phyloP scores from a whole-genome alignment of 2,329 filamentous ascomycete genomes.

The Xylariaceae sp. region DNA sequence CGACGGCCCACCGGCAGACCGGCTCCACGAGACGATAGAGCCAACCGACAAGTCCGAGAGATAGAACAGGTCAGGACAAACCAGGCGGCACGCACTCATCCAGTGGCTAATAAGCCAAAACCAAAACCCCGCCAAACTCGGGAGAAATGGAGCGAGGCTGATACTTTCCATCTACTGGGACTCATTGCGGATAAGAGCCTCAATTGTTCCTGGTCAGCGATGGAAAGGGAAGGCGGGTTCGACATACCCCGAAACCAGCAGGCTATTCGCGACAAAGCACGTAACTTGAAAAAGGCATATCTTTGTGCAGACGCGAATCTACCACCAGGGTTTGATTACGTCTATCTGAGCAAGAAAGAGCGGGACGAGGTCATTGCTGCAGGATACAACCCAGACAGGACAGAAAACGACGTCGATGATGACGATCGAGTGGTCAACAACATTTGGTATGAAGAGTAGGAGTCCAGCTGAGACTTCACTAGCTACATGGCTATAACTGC shows the following conservation, averaged over 20 bases:
- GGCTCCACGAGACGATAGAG: conserved; percentile 4
- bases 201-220: conserved; percentile 37
- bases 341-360: conserved; percentile 49
- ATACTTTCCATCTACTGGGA: conserved; percentile 39
- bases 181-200: conserved; percentile 36
- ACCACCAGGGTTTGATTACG: conserved; percentile 45
- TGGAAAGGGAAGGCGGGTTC: conserved; percentile 37
- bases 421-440: conserved; percentile 37
- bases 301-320: conserved; percentile 42
- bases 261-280: conserved; percentile 53
- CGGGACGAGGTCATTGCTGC: conserved; percentile 34
- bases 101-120: conserved; percentile 13
- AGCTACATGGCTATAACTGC: not conserved
- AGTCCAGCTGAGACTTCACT: not conserved
- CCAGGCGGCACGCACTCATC: conserved; percentile 19
- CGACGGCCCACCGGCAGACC: not conserved
- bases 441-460: conserved; percentile 10
- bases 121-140: conserved; percentile 29
- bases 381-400: conserved; percentile 47
- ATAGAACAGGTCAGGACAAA: conserved; percentile 21
- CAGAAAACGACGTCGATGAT: conserved; percentile 42
- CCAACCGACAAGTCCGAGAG: conserved; percentile 11
- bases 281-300: conserved; percentile 50
- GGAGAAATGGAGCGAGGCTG: conserved; percentile 39
- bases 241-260: conserved; percentile 47